A percentile compares a stretch with the other conserved stretches of the same genome.
phyloP scores from a whole-genome alignment of 495 filamentous ascomycete genomes.

The Penicillium pancosmium region DNA sequence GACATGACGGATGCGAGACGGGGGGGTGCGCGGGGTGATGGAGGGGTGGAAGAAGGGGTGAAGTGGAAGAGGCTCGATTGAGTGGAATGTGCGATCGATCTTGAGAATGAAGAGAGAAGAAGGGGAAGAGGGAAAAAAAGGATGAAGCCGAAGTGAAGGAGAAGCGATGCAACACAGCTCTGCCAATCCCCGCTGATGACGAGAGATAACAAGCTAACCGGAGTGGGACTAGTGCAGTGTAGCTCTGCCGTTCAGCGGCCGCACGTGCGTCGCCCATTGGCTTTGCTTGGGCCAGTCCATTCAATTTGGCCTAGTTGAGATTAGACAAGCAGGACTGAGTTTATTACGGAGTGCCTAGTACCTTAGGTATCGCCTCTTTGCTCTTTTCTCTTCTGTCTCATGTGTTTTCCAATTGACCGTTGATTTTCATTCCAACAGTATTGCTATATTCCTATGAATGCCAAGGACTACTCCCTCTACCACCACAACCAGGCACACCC shows the following conservation, averaged over 20 bases:
- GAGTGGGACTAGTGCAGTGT: slow-evolving; percentile 9
- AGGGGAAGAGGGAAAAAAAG: background rate
- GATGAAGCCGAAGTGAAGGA: slow-evolving; percentile 1
- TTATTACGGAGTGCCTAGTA: no score
- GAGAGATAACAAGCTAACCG: slow-evolving; percentile 10
- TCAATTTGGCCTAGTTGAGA: background rate
- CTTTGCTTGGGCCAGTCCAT: background rate
- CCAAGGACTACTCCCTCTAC: no score
- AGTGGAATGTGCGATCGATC: background rate
- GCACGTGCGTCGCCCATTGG: slow-evolving; percentile 17
- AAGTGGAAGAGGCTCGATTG: background rate
- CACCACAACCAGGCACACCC: no score
- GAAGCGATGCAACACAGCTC: slow-evolving; percentile 4
- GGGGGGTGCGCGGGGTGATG: background rate
- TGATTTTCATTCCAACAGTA: no score
- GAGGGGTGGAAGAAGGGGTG: slow-evolving; percentile 3
- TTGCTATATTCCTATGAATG: no score
- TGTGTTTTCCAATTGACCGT: no score
- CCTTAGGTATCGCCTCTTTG: no score
- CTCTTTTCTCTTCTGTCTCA: no score
- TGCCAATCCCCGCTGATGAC: slow-evolving; percentile 21
- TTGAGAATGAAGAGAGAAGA: background rate
- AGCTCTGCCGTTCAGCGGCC: slow-evolving; percentile 5
- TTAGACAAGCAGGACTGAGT: no score
- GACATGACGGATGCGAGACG: slow-evolving; percentile 63